A percentile compares a stretch with the other conserved stretches of the same genome.
These are phyloP conservation scores for Monosporascus cannonballus DNA, from an alignment of 2,329 filamentous ascomycete genomes.

Conservation along the genomic window DNA sequence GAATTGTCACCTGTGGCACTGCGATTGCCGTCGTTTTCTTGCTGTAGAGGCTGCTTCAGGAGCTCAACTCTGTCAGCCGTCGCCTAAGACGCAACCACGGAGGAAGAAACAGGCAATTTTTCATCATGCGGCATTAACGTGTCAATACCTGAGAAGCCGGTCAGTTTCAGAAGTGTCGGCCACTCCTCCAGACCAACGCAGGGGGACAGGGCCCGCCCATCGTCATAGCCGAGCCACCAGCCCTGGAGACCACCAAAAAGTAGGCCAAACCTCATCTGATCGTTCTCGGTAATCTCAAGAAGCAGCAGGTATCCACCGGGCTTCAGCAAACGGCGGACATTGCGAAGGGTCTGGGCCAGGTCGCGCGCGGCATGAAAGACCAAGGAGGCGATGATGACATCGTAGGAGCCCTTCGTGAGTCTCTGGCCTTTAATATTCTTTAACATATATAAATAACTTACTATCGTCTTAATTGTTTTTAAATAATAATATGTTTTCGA, in stretches of 20 bases:
- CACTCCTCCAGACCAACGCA: constrained; percentile 8
- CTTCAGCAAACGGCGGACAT: constrained; percentile 25
- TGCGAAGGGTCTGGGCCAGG: constrained; percentile 16
- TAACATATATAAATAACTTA: too few relatives aligned
- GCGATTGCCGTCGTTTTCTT: background rate
- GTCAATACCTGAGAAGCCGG: constrained; percentile 25
- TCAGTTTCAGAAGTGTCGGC: constrained; percentile 15
- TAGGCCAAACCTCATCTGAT: background rate
- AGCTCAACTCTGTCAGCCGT: constrained; percentile 16
- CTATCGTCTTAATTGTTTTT: too few relatives aligned
- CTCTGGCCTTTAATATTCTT: constrained; percentile 25
- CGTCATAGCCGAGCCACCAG: constrained; percentile 8
- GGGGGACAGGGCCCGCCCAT: constrained; percentile 1
- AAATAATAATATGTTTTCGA: too few relatives aligned
- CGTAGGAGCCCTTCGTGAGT: constrained; percentile 19
- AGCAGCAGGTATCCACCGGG: constrained; percentile 32
- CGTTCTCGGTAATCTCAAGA: constrained; percentile 6
- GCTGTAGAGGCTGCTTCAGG: constrained; percentile 3
- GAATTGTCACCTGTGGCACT: constrained; percentile 10
- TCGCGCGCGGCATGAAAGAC: constrained; percentile 23
- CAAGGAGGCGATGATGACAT: constrained; percentile 28
- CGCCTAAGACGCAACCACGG: constrained; percentile 27
- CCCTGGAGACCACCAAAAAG: constrained; percentile 3
- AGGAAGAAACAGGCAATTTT: constrained; percentile 3
- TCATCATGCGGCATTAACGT: constrained; percentile 1